Conservation (phyloP, 495 filamentous ascomycete genomes). For the Trichoderma orchidacearum region DNA sequence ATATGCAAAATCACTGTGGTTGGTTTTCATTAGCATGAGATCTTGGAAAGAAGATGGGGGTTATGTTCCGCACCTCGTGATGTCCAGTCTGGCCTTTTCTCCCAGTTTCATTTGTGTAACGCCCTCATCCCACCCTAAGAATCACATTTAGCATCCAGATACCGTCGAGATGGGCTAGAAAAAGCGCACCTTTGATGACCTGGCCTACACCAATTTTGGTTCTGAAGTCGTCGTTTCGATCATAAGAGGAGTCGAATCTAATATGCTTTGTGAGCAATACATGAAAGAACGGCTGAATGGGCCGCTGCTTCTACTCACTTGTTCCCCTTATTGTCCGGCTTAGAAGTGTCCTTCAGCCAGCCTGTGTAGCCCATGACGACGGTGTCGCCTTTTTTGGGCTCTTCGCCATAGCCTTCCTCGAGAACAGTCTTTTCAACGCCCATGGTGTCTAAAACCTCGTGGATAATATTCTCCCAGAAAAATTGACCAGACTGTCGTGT, state of each 20-base stretch:
- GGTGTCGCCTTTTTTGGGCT: slow-evolving; percentile 45
- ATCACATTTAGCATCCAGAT: slow-evolving; percentile 2
- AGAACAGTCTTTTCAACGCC: slow-evolving; percentile 33
- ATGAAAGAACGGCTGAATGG: not conserved
- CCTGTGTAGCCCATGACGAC: slow-evolving; percentile 79
- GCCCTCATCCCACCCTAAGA: slow-evolving; percentile 74
- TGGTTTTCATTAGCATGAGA: not conserved
- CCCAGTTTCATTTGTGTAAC: slow-evolving; percentile 67
- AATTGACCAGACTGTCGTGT: not conserved
- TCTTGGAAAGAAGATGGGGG: not conserved
- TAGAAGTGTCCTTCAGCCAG: slow-evolving; percentile 52
- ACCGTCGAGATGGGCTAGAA: not conserved
- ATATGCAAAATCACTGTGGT: slow-evolving; percentile 63
- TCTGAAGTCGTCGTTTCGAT: slow-evolving; percentile 43
- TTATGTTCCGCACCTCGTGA: slow-evolving; percentile 44
- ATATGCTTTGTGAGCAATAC: not conserved
- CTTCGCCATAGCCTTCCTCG: slow-evolving; percentile 29
- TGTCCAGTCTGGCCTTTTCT: slow-evolving; percentile 67
- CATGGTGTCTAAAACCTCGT: slow-evolving; percentile 22
- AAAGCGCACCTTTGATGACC: slow-evolving; percentile 64
- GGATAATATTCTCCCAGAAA: not conserved
- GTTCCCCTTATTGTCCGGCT: slow-evolving; percentile 33
- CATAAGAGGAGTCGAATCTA: slow-evolving; percentile 72
- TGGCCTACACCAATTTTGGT: slow-evolving; percentile 58
- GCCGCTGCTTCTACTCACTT: slow-evolving; percentile 19